phyloP scores from a whole-genome alignment of 169 alveolate species.

The Plasmodium berghei region DNA sequence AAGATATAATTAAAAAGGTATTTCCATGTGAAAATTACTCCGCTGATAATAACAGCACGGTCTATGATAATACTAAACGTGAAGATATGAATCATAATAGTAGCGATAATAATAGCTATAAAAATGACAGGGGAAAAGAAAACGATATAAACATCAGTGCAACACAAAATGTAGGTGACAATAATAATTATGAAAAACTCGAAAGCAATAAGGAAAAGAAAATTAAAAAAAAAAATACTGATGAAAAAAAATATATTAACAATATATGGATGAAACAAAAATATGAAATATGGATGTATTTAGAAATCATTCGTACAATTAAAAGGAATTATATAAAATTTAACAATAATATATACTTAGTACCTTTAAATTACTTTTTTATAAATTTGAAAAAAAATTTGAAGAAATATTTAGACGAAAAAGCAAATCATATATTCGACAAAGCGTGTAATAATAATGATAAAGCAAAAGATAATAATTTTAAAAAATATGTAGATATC shows the following conservation, averaged over 20 bases:
- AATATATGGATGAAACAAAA: constrained; percentile 64
- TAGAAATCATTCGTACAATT: constrained; percentile 70
- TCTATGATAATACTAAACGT: background rate
- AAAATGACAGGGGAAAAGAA: background rate
- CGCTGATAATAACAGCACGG: background rate
- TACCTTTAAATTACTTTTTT: constrained; percentile 70
- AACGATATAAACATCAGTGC: background rate
- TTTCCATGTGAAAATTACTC: background rate
- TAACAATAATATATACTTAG: constrained; percentile 70
- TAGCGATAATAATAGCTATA: background rate
- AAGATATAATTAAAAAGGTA: constrained; percentile 3
- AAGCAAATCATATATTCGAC: background rate
- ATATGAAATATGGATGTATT: constrained; percentile 69
- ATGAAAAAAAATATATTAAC: constrained; percentile 5
- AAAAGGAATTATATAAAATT: constrained; percentile 46
- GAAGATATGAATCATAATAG: background rate
- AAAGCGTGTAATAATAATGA: constrained; percentile 14
- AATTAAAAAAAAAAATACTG: background rate
- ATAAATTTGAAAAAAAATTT: constrained; percentile 67
- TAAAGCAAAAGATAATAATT: constrained; percentile 1
- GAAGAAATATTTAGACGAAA: constrained; percentile 31
- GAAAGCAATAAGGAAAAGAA: constrained; percentile 16
- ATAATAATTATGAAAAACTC: constrained; percentile 4
- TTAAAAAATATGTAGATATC: constrained; percentile 10
- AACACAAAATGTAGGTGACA: background rate